phyloP scores from a whole-genome alignment of 257 asterid genomes.

The Solanum appendiculatum region DNA sequence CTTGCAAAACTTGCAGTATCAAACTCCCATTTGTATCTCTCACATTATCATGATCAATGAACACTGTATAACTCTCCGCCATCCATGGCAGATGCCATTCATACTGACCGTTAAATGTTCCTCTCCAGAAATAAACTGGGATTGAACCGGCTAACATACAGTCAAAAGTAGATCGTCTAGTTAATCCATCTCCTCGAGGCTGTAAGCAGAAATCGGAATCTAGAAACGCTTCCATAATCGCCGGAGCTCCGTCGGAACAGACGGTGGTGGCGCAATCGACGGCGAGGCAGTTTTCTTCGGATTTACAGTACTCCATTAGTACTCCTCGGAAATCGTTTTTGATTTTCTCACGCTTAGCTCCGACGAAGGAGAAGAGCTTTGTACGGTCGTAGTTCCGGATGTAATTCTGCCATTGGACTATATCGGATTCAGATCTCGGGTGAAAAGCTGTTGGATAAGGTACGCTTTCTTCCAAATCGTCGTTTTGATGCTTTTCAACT shows the following conservation, averaged over 20 bases:
- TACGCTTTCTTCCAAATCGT: conserved; percentile 17
- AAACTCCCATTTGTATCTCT: conserved; percentile 10
- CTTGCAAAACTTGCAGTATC: conserved; percentile 7
- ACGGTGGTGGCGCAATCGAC: conserved; percentile 21
- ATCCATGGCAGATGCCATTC: conserved; percentile 22
- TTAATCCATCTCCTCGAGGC: conserved; percentile 31
- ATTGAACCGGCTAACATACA: conserved; percentile 42
- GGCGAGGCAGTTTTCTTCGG: conserved; percentile 6
- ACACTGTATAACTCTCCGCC: conserved; percentile 20
- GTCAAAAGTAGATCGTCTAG: conserved; percentile 31
- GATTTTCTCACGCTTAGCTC: conserved; percentile 19
- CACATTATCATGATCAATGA: conserved; percentile 15
- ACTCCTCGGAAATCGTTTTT: conserved; percentile 21
- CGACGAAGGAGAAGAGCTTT: conserved; percentile 15
- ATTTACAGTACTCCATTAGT: conserved; percentile 15
- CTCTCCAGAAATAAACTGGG: conserved; percentile 37
- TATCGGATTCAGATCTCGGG: conserved; percentile 15
- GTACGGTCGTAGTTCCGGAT: conserved; percentile 9
- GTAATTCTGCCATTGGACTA: conserved; percentile 14
- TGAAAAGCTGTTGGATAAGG: conserved; percentile 36
- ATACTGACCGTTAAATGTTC: conserved; percentile 23
- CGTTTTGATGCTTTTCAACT: conserved; percentile 26
- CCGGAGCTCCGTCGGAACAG: conserved; percentile 23
- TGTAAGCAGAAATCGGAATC: conserved; percentile 36
- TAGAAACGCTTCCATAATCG: conserved; percentile 17